A percentile compares a stretch with the other conserved stretches of the same genome.
phyloP scores from a whole-genome alignment of 306 rosid genomes.

The Parietaria judaica region DNA sequence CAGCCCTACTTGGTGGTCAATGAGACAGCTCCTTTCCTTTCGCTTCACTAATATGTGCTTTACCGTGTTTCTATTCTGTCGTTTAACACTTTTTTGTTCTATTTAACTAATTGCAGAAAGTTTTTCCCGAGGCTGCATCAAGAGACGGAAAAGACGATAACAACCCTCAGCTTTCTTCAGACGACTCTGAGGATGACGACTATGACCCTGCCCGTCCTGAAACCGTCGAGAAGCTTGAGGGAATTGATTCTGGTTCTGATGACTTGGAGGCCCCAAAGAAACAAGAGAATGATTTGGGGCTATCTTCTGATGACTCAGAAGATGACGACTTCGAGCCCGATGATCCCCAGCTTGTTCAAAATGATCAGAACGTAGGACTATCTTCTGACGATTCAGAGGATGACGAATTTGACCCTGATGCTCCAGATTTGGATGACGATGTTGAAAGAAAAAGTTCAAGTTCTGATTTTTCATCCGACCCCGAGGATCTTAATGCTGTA shows the following conservation, averaged over 20 bases:
- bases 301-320: constrained; percentile 91
- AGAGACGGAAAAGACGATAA: constrained; percentile 45
- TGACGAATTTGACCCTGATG: constrained; percentile 62
- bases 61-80: neutral
- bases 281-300: constrained; percentile 46
- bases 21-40: constrained; percentile 15
- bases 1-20: constrained; percentile 23
- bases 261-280: constrained; percentile 21
- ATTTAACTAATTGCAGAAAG: constrained; percentile 47
- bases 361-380: constrained; percentile 55
- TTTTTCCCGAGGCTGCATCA: constrained; percentile 80
- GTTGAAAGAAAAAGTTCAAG: constrained; percentile 54
- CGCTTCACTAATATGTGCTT: neutral
- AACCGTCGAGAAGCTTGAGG: constrained; percentile 42
- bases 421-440: constrained; percentile 30
- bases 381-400: constrained; percentile 96
- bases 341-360: constrained; percentile 33
- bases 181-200: constrained; percentile 86
- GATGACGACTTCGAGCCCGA: constrained; percentile 72
- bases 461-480: constrained; percentile 90
- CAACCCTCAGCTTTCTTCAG: constrained; percentile 69
- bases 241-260: constrained; percentile 62
- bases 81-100: constrained; percentile 26
- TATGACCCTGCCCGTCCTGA: constrained; percentile 68
- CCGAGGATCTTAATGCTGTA: constrained; percentile 78